Conservation (phyloP, 768 basidiomycete genomes). For the Chalciporus pseudorubinellus region DNA sequence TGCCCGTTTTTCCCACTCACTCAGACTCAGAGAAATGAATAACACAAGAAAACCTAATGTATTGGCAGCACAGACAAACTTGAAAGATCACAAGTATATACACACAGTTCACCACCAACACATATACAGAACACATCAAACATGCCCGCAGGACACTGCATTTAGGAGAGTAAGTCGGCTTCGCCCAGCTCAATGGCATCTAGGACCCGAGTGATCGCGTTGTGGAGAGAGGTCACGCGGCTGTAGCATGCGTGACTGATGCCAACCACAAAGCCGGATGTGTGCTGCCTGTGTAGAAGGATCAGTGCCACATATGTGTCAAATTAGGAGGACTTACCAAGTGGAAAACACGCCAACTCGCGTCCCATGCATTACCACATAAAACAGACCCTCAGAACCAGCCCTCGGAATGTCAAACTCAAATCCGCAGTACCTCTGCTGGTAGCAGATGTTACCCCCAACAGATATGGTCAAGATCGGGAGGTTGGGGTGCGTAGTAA, state of each 20-base stretch:
- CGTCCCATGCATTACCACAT: constrained; percentile 40
- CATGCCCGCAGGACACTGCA: background rate
- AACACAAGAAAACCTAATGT: no score
- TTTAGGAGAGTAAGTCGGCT: background rate
- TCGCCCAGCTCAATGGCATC: background rate
- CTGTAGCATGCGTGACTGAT: background rate
- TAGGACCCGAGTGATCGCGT: background rate
- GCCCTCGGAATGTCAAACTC: background rate
- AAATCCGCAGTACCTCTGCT: background rate
- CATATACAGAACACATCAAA: background rate
- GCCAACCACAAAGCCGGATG: background rate
- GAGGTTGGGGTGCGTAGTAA: background rate
- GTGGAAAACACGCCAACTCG: constrained; percentile 39
- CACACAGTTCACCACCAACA: background rate
- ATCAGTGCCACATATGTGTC: no score
- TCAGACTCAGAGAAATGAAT: no score
- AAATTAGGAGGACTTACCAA: constrained; percentile 30
- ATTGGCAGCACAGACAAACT: no score
- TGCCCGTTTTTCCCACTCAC: no score
- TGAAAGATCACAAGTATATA: background rate
- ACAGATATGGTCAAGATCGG: background rate
- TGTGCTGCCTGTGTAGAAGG: background rate
- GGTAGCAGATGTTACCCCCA: background rate
- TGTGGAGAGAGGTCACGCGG: background rate
- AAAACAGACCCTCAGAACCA: constrained; percentile 25